Conservation (phyloP, 441 rosid species). For the Gossypium laxum region DNA sequence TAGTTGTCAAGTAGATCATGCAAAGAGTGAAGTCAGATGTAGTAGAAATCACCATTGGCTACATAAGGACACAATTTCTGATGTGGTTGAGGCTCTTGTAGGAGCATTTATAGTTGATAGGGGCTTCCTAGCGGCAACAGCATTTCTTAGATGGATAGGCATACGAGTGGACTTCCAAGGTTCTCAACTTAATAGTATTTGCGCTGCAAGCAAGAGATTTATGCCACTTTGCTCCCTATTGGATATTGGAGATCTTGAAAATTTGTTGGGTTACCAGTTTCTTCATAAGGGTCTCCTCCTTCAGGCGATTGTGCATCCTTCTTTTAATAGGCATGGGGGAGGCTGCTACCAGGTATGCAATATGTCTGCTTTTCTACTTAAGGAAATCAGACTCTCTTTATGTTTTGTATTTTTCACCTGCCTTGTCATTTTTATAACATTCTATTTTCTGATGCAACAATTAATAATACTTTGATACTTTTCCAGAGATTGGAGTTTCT, state of each 20-base stretch:
- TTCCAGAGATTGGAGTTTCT: conserved; percentile 91
- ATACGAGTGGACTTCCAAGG: conserved; percentile 57
- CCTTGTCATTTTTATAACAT: conserved; percentile 7
- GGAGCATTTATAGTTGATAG: conserved; percentile 87
- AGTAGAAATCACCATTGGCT: conserved; percentile 80
- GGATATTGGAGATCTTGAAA: conserved; percentile 46
- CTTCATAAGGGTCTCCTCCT: conserved; percentile 67
- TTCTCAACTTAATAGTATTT: conserved; percentile 42
- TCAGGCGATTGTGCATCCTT: conserved; percentile 88
- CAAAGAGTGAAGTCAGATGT: conserved; percentile 51
- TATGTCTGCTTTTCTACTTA: conserved; percentile 7
- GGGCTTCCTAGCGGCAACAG: conserved; percentile 72
- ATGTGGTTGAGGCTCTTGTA: conserved; percentile 84
- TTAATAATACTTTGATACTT: conserved; percentile 20
- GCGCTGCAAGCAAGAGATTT: conserved; percentile 48
- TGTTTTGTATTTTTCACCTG: neutral
- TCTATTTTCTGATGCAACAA: conserved; percentile 18
- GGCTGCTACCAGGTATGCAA: conserved; percentile 86
- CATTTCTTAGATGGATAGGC: conserved; percentile 87
- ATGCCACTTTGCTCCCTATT: conserved; percentile 40
- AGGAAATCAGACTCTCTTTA: neutral
- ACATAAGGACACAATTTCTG: conserved; percentile 78
- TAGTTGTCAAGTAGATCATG: conserved; percentile 24
- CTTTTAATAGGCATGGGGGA: conserved; percentile 72
- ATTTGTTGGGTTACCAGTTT: conserved; percentile 43